Conservation (phyloP, 257 asterid species). For the Penstemon eatonii region DNA sequence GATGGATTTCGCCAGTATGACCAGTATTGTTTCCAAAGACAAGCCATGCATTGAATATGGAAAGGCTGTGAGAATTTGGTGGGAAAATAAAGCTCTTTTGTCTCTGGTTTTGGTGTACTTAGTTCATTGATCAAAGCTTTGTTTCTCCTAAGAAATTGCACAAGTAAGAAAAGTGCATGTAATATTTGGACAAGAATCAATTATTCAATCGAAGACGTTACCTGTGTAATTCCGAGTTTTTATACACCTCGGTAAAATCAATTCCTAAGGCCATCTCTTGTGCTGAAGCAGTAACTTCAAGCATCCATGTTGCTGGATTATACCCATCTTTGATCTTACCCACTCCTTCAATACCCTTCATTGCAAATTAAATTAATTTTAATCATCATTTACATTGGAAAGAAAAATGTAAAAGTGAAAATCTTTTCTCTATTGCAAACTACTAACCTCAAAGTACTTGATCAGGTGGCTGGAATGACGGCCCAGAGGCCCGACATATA, state of each 20-base stretch:
- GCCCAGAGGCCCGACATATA: constrained; percentile 70
- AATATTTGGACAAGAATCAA: background rate
- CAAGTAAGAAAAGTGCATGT: constrained; percentile 1
- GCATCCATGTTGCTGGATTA: constrained; percentile 83
- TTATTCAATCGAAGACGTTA: constrained; percentile 4
- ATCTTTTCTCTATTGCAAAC: background rate
- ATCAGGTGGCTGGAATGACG: constrained; percentile 48
- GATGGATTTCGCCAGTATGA: constrained; percentile 64
- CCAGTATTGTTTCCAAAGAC: constrained; percentile 57
- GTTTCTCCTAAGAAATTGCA: constrained; percentile 37
- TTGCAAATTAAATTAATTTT: constrained; percentile 2
- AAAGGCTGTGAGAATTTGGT: constrained; percentile 45
- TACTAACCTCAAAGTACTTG: constrained; percentile 53
- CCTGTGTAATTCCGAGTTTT: constrained; percentile 50
- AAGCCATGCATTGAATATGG: constrained; percentile 49
- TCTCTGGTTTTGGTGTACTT: constrained; percentile 42
- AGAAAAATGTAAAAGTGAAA: background rate
- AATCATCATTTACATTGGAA: background rate
- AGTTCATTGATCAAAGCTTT: constrained; percentile 48
- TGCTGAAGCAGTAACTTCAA: constrained; percentile 51
- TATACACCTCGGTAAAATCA: constrained; percentile 45
- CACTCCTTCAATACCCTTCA: constrained; percentile 48
- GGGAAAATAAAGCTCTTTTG: constrained; percentile 42
- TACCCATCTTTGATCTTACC: constrained; percentile 48
- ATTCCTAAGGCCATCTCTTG: constrained; percentile 45